These are phyloP conservation scores for Rosa hybrid DNA, from an alignment of 331 rosid genomes.

Conservation along the genomic window DNA sequence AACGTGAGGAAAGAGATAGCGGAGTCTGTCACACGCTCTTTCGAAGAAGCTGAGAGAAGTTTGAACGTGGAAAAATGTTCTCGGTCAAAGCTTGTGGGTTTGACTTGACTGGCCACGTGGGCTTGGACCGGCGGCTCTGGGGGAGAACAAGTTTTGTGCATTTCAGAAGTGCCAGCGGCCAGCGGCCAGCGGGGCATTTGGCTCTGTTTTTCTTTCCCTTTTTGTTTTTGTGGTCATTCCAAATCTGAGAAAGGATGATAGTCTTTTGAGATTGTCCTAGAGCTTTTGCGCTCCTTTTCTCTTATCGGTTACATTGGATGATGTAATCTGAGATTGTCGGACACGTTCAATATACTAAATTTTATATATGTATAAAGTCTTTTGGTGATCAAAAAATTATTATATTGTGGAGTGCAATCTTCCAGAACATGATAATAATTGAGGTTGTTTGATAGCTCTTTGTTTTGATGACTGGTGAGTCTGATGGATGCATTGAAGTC, in stretches of 20 bases:
- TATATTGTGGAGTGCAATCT: background rate
- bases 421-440: background rate
- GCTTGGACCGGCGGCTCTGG: conserved; percentile 31
- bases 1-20: background rate
- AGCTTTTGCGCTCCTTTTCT: background rate
- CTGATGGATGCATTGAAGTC: background rate
- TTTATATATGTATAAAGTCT: background rate
- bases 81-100: conserved; percentile 84
- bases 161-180: background rate
- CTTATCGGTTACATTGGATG: background rate
- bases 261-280: background rate
- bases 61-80: conserved; percentile 75
- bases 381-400: background rate
- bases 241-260: background rate
- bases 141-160: background rate
- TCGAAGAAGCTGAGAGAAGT: conserved; percentile 47
- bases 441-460: background rate
- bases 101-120: conserved; percentile 57
- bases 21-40: conserved; percentile 25
- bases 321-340: background rate
- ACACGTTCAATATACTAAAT: background rate
- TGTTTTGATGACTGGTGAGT: background rate
- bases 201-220: background rate
- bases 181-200: conserved; percentile 7
- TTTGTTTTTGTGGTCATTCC: background rate